Percentiles rank a stretch among this genome's conserved stretches.
These are phyloP conservation scores for Sutorius eximius DNA, from an alignment of 1,284 basidiomycete species.

Conservation along the genomic window DNA sequence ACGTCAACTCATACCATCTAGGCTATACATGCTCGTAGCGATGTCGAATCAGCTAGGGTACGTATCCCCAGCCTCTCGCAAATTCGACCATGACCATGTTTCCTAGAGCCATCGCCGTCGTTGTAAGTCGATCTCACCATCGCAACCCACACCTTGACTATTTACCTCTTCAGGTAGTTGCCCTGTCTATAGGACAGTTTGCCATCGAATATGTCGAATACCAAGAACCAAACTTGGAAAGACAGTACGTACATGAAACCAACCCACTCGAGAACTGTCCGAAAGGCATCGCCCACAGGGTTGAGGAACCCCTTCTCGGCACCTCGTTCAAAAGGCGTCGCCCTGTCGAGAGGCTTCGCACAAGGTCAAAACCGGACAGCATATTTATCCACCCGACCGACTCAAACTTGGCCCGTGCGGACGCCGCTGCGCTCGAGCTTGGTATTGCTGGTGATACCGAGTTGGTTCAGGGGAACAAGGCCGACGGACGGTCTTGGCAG, in stretches of 20 bases:
- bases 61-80: slow-evolving; percentile 26
- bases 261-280: neutral
- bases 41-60: slow-evolving; percentile 69
- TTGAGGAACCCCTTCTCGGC: slow-evolving; percentile 39
- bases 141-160: neutral
- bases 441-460: slow-evolving; percentile 49
- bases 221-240: slow-evolving; percentile 23
- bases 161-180: slow-evolving; percentile 43
- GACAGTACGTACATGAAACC: slow-evolving; percentile 15
- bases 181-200: slow-evolving; percentile 55
- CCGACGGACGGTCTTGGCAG: slow-evolving; percentile 39
- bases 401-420: slow-evolving; percentile 63
- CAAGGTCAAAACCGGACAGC: slow-evolving; percentile 53
- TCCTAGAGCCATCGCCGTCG: slow-evolving; percentile 52
- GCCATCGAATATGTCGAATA: slow-evolving; percentile 49
- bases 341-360: slow-evolving; percentile 36
- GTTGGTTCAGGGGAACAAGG: slow-evolving; percentile 36
- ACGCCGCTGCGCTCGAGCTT: slow-evolving; percentile 54
- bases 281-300: slow-evolving; percentile 8
- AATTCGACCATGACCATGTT: slow-evolving; percentile 2
- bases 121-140: slow-evolving; percentile 40
- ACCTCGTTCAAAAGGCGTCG: slow-evolving; percentile 15
- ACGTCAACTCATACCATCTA: slow-evolving; percentile 25
- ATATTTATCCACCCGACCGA: slow-evolving; percentile 63
- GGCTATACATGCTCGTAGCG: slow-evolving; percentile 68